A percentile compares a stretch with the other conserved stretches of the same genome.
Evolutionary conservation across 2,329 filamentous ascomycete genomes (phyloP).

Genomic region (Penicillium sp.): DNA sequence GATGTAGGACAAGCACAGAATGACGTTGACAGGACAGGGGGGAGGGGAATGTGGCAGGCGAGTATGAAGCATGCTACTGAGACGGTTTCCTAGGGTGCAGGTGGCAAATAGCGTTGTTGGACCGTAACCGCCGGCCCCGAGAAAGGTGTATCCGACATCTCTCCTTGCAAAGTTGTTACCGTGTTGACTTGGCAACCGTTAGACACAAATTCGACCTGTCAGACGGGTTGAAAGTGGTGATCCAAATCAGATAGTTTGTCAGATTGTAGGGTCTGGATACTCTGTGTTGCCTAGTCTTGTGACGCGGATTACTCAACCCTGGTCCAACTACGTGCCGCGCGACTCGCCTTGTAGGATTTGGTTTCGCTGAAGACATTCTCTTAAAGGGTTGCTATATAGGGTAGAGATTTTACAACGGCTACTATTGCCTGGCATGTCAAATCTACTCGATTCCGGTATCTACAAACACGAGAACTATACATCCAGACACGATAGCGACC

Average conservation of each 20-base stretch:
- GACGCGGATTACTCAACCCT: not conserved
- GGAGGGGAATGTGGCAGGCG: not conserved
- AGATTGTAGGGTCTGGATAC: not conserved
- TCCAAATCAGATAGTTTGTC: not conserved
- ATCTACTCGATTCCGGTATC: not conserved
- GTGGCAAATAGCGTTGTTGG: not conserved
- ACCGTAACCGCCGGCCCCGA: not conserved
- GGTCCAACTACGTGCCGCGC: too few relatives aligned
- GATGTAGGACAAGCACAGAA: not conserved
- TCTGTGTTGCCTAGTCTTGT: not conserved
- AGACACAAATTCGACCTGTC: constrained; percentile 5
- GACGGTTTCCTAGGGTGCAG: not conserved
- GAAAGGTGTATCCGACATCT: not conserved
- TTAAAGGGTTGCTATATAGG: not conserved
- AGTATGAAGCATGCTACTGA: not conserved
- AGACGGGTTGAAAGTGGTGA: not conserved
- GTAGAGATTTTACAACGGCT: not conserved
- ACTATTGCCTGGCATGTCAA: not conserved
- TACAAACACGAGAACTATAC: not conserved
- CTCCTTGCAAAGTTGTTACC: not conserved
- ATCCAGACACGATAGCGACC: not conserved
- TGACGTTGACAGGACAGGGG: not conserved
- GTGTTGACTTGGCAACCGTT: constrained; percentile 10
- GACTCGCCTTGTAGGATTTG: not conserved
- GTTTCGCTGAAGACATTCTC: not conserved